Evolutionary conservation across 208 protist species (phyloP).

Genomic region (Kentomonas sorsogonicus): DNA sequence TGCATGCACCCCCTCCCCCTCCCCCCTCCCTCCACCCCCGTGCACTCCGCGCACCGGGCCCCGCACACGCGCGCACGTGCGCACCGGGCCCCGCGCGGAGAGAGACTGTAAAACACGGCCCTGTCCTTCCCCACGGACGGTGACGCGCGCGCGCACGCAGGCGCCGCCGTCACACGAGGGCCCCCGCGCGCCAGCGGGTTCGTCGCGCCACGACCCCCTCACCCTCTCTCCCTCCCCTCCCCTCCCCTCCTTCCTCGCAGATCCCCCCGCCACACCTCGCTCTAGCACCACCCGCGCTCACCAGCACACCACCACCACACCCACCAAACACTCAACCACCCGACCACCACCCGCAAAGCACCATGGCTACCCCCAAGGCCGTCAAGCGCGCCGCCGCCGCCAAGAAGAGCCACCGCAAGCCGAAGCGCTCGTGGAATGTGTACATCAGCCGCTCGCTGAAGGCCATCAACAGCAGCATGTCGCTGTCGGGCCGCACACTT

Average conservation of each 20-base stretch:
- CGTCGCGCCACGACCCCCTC: too few relatives aligned
- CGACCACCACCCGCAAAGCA: constrained; percentile 17
- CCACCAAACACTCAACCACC: too few relatives aligned
- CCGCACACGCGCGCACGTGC: too few relatives aligned
- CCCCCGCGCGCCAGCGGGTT: too few relatives aligned
- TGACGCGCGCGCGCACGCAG: too few relatives aligned
- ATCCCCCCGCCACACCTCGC: not conserved
- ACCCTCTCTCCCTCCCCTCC: too few relatives aligned
- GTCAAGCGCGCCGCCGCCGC: constrained; percentile 6
- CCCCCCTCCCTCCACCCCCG: not conserved
- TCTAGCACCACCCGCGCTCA: not conserved
- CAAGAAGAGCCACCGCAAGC: constrained; percentile 42
- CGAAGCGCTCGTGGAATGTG: constrained; percentile 52
- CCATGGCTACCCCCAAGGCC: constrained; percentile 19
- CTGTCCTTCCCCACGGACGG: too few relatives aligned
- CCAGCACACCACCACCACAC: too few relatives aligned
- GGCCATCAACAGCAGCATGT: constrained; percentile 91
- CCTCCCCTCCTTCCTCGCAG: not conserved
- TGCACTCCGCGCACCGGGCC: too few relatives aligned
- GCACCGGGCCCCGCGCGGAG: too few relatives aligned
- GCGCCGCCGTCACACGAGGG: too few relatives aligned
- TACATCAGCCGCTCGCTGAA: constrained; percentile 88
- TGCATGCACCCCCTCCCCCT: not conserved
- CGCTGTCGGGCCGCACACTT: constrained; percentile 94
- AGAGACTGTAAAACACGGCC: too few relatives aligned